phyloP scores from a whole-genome alignment of 257 asterid genomes.

The Agastache rugosa region DNA sequence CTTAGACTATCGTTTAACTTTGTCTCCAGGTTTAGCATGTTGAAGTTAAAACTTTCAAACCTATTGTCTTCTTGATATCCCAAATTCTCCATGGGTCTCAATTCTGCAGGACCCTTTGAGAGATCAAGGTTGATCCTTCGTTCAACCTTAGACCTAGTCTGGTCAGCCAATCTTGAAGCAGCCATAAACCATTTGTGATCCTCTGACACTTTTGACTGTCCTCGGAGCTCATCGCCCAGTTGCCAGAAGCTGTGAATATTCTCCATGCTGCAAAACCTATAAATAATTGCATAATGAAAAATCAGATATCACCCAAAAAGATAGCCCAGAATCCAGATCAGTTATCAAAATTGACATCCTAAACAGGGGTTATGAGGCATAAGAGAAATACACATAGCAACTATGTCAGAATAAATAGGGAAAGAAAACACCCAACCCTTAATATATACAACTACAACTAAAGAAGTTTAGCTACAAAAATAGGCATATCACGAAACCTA shows the following conservation, averaged over 20 bases:
- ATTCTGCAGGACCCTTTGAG: slow-evolving; percentile 66
- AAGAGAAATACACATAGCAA: not conserved
- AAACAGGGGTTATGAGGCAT: not conserved
- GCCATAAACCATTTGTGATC: slow-evolving; percentile 90
- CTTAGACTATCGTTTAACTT: slow-evolving; percentile 61
- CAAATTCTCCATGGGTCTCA: slow-evolving; percentile 63
- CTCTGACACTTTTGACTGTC: slow-evolving; percentile 80
- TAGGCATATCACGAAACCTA: not conserved
- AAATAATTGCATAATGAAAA: not conserved
- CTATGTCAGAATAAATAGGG: not conserved
- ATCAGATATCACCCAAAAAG: slow-evolving; percentile 31
- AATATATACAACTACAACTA: not conserved
- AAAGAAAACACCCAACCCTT: not conserved
- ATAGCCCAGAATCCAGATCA: no score
- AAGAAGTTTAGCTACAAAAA: not conserved
- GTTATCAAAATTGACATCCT: not conserved
- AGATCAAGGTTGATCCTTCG: slow-evolving; percentile 83
- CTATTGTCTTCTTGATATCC: slow-evolving; percentile 79
- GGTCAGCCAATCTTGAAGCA: slow-evolving; percentile 87
- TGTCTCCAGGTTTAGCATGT: slow-evolving; percentile 72
- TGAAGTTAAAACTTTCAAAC: slow-evolving; percentile 74
- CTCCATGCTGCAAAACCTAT: slow-evolving; percentile 65
- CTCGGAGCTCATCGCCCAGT: slow-evolving; percentile 92
- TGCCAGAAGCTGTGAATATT: slow-evolving; percentile 76
- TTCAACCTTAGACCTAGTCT: slow-evolving; percentile 74